These are phyloP conservation scores for Emmonsia crescens DNA, from an alignment of 2,329 filamentous ascomycete species.

Conservation along the genomic window DNA sequence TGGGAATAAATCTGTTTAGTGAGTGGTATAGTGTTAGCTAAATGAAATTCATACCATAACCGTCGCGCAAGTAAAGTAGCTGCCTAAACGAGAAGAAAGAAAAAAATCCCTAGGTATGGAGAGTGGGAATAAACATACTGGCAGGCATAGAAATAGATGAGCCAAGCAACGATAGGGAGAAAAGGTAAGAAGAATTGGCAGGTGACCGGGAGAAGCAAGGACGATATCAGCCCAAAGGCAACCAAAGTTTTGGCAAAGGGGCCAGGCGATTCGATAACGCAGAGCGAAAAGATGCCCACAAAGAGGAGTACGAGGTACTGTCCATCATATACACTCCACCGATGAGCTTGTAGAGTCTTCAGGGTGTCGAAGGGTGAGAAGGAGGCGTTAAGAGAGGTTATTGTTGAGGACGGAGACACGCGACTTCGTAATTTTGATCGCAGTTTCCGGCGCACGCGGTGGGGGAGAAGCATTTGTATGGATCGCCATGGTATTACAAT, in stretches of 20 bases:
- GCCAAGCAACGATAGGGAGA: conserved; percentile 71
- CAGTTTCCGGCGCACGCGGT: conserved; percentile 55
- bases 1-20: conserved; percentile 64
- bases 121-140: conserved; percentile 52
- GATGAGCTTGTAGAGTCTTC: conserved; percentile 61
- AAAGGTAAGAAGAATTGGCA: conserved; percentile 87
- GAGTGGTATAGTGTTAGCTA: not conserved
- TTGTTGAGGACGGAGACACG: conserved; percentile 57
- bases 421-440: conserved; percentile 58
- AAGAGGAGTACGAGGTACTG: conserved; percentile 70
- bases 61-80: not conserved
- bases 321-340: conserved; percentile 71
- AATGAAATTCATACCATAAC: not conserved
- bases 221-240: conserved; percentile 54
- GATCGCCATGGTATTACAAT: conserved; percentile 40
- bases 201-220: conserved; percentile 71
- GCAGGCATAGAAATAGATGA: conserved; percentile 85
- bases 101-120: not conserved
- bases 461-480: conserved; percentile 45
- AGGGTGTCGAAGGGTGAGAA: conserved; percentile 72
- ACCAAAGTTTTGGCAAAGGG: conserved; percentile 66
- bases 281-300: conserved; percentile 71
- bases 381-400: conserved; percentile 69
- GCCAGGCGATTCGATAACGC: conserved; percentile 66
- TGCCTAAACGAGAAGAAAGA: not conserved